Percentiles rank a stretch among this genome's conserved stretches.
Evolutionary conservation across 306 rosid genomes (phyloP).

Genomic region (Malus domestica): DNA sequence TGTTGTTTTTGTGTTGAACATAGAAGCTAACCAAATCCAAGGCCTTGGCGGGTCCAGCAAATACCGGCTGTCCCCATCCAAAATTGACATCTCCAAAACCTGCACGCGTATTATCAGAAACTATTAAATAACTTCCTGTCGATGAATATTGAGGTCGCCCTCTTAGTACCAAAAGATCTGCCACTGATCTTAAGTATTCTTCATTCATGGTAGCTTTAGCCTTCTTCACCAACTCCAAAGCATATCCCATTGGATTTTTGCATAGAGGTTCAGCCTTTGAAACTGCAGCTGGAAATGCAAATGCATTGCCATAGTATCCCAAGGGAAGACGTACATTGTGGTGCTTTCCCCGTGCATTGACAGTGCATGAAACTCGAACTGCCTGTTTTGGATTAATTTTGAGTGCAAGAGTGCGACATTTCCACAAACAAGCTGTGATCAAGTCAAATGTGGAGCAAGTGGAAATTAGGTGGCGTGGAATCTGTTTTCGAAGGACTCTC

Average conservation of each 20-base stretch:
- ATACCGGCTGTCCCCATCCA: constrained; percentile 48
- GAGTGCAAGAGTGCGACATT: constrained; percentile 1
- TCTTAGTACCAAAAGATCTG: constrained; percentile 26
- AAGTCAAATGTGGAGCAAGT: constrained; percentile 3
- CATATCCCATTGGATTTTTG: constrained; percentile 9
- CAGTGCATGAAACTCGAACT: neutral
- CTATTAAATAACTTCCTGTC: neutral
- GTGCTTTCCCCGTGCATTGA: neutral
- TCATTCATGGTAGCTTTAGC: constrained; percentile 11
- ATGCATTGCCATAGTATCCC: constrained; percentile 29
- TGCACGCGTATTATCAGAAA: constrained; percentile 19
- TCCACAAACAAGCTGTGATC: constrained; percentile 18
- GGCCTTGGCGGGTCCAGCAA: constrained; percentile 19
- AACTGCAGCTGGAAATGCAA: constrained; percentile 1
- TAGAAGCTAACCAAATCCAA: neutral
- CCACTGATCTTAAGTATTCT: constrained; percentile 39
- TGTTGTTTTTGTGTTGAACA: neutral
- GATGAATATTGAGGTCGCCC: constrained; percentile 6
- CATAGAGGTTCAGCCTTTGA: neutral
- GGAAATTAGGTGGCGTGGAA: neutral
- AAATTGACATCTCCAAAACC: constrained; percentile 17
- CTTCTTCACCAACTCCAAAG: constrained; percentile 19
- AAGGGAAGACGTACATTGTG: neutral
- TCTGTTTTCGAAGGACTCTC: neutral
- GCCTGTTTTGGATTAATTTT: neutral